Evolutionary conservation across 257 asterid species (phyloP), one percentile per base, ranked within the genome.

Genomic region (Scutellaria baicalensis): DNA sequence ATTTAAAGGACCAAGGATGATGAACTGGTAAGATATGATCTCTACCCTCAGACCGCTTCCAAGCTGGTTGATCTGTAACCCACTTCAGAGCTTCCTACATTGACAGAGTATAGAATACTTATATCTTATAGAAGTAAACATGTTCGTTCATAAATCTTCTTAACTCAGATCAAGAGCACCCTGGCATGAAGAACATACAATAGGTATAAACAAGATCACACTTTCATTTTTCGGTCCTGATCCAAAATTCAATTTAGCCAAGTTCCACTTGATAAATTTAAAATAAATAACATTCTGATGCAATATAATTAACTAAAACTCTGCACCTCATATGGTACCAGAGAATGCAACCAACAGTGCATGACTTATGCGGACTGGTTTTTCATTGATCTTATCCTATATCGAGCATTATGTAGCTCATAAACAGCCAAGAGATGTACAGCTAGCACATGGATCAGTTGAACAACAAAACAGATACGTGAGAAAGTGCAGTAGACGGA

Each of bases 1-100:
- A 77, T 83, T 94, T 94, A 75, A 94, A 94, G 66, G 99, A 94
- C 99, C 99, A 94, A 68, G 99, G 99, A 79, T 94, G 99, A 79
- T 94, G 99, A 76, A 94, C 93, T 38, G 99, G 97, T 78, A 94
- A 92, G 77, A 94, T 87, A 83, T 94, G 99, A 84, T 94, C 99
- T 80, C 95, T 91, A 75, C 99, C 99, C 76, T 74, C 97, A 31
- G 99, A 94, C 35, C 93, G 84, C 76, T 94, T 91, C 99, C 99
- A 94, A 14, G 99, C 97, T 47, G 97, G 97, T 77, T 91, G 97
- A 73, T 86, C 92, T 13, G 79, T 89, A 74, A 94, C 91, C 99
- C 99, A 94, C 80, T 88, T 84, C 79, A 91, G 72, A 45, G 95
- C 97, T 52, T 94, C 99, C 99, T 94, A 73, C 77, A 80, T 61